These are phyloP conservation scores for Cucurbita maxima DNA, from an alignment of 306 rosid genomes.

Conservation along the genomic window DNA sequence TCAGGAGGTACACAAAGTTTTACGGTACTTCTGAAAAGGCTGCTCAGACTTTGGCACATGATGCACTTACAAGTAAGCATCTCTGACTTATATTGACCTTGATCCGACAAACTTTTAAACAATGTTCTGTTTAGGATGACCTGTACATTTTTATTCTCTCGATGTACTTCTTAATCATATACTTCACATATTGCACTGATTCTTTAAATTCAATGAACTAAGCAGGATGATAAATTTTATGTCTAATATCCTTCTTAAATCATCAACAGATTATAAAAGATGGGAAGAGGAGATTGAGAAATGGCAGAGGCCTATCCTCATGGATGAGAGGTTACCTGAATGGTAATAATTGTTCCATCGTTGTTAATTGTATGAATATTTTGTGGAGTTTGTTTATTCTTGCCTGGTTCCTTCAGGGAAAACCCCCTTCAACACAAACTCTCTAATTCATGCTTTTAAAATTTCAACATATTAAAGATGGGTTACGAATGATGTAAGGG, in stretches of 20 bases:
- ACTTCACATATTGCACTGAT: background rate
- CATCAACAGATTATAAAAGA: conserved; percentile 55
- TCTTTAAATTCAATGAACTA: background rate
- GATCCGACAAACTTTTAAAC: background rate
- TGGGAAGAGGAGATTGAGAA: conserved; percentile 97
- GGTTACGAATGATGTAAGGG: background rate
- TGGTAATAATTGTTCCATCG: conserved; percentile 35
- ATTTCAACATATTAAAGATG: background rate
- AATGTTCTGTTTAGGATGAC: background rate
- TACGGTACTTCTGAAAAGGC: conserved; percentile 92
- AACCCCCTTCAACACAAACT: background rate
- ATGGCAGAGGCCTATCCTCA: conserved; percentile 84
- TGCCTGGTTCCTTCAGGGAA: background rate
- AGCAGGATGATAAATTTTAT: background rate
- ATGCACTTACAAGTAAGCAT: conserved; percentile 75
- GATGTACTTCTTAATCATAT: background rate
- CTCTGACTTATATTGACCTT: conserved; percentile 12
- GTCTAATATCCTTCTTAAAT: conserved; percentile 16
- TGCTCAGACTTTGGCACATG: conserved; percentile 65
- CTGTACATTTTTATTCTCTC: background rate
- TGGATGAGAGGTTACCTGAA: conserved; percentile 66
- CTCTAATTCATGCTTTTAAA: background rate
- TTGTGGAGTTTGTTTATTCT: background rate
- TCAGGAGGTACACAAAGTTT: conserved; percentile 94
- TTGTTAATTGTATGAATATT: background rate